phyloP scores from a whole-genome alignment of 1,139 yeast species.

The Sugiyamaella novakii region DNA sequence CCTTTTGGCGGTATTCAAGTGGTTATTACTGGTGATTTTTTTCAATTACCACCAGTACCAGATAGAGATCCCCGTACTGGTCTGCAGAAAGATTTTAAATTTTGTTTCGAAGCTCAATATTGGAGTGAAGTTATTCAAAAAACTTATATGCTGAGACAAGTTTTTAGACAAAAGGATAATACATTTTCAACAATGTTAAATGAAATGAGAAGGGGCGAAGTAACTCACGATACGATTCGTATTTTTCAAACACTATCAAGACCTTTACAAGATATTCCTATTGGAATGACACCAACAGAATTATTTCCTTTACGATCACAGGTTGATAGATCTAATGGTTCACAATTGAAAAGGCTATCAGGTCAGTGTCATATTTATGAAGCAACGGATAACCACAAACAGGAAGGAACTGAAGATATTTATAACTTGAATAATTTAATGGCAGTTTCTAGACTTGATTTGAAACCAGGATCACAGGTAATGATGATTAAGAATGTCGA shows the following conservation, averaged over 20 bases:
- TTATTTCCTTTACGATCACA: constrained; percentile 80
- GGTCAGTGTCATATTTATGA: constrained; percentile 53
- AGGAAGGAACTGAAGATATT: constrained; percentile 36
- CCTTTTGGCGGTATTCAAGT: constrained; percentile 81
- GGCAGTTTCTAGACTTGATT: constrained; percentile 62
- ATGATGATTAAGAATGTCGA: constrained; percentile 94
- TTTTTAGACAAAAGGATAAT: constrained; percentile 91
- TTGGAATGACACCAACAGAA: constrained; percentile 84
- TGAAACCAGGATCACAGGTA: constrained; percentile 88
- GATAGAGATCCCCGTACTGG: constrained; percentile 13
- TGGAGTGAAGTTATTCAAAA: constrained; percentile 70
- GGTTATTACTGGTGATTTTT: constrained; percentile 80
- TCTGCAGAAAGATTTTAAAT: constrained; percentile 45
- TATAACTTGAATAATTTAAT: constrained; percentile 58
- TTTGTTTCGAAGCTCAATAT: constrained; percentile 75
- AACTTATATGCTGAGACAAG: constrained; percentile 72
- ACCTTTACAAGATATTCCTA: constrained; percentile 53
- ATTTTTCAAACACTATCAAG: constrained; percentile 62
- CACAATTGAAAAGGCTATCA: constrained; percentile 54
- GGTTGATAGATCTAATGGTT: constrained; percentile 75
- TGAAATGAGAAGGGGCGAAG: constrained; percentile 76
- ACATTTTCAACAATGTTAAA: constrained; percentile 81
- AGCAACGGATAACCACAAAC: constrained; percentile 65
- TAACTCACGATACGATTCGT: constrained; percentile 54
- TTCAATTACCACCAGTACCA: constrained; percentile 79